Conservation (phyloP, 257 asterid genomes). For the Gentiana dahurica region DNA sequence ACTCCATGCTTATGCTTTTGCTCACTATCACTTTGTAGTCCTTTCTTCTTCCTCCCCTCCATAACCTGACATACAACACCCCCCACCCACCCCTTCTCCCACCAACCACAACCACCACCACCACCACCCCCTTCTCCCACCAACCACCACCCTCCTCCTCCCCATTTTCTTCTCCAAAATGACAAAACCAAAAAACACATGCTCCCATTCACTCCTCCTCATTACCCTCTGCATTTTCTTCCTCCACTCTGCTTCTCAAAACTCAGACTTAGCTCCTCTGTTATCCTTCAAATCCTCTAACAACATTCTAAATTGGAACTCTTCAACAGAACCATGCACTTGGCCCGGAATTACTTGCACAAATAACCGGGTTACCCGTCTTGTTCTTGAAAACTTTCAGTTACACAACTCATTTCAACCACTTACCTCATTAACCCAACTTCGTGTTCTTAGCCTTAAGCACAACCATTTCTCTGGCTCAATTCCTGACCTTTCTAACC, state of each 20-base stretch:
- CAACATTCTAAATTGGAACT: slow-evolving; percentile 58
- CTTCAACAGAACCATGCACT: slow-evolving; percentile 46
- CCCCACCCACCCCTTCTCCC: too few species aligned
- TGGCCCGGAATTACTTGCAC: slow-evolving; percentile 72
- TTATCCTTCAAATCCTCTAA: slow-evolving; percentile 46
- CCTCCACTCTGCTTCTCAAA: slow-evolving; percentile 17
- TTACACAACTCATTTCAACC: slow-evolving; percentile 37
- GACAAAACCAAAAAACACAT: not conserved
- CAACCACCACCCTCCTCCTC: not conserved
- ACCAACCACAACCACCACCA: too few species aligned
- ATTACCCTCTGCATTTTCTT: not conserved
- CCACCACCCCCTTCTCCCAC: not conserved
- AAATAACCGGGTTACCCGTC: slow-evolving; percentile 48
- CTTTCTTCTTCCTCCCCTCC: too few species aligned
- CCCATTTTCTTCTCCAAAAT: not conserved
- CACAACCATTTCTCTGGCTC: slow-evolving; percentile 46
- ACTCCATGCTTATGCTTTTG: too few species aligned
- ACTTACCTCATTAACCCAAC: slow-evolving; percentile 35
- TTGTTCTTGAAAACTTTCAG: slow-evolving; percentile 53
- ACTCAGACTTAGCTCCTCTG: slow-evolving; percentile 49
- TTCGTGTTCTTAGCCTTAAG: slow-evolving; percentile 68
- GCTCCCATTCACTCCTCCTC: not conserved
- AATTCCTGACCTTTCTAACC: slow-evolving; percentile 61
- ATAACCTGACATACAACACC: too few species aligned
- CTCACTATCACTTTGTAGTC: too few species aligned